Conservation (phyloP, 768 basidiomycete species). For the Holtermanniella nyarrowii region DNA sequence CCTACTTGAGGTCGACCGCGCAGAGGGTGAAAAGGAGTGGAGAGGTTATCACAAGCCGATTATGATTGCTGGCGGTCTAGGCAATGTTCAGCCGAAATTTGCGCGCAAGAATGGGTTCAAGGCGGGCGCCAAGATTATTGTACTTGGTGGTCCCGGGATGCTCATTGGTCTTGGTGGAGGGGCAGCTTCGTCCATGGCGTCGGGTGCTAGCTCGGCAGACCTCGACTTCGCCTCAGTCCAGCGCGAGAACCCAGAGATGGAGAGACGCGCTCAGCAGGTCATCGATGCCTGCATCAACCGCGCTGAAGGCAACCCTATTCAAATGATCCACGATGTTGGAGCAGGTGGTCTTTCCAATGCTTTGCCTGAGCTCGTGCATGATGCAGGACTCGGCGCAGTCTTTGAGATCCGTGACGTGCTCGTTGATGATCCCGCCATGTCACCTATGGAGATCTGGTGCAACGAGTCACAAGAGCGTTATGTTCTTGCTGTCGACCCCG, state of each 20-base stretch:
- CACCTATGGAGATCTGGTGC: constrained; percentile 99
- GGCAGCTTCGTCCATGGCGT: constrained; percentile 86
- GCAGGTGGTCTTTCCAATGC: constrained; percentile 96
- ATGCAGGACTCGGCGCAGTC: constrained; percentile 76
- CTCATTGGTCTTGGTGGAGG: constrained; percentile 95
- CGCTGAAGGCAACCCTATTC: constrained; percentile 61
- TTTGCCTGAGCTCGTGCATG: constrained; percentile 91
- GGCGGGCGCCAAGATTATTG: constrained; percentile 76
- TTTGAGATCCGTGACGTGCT: constrained; percentile 92
- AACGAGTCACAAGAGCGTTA: constrained; percentile 98
- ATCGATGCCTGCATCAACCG: constrained; percentile 77
- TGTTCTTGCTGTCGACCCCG: constrained; percentile 74
- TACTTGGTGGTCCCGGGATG: constrained; percentile 91
- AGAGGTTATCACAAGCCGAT: constrained; percentile 98
- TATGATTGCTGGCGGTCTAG: constrained; percentile 97
- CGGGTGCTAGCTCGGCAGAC: constrained; percentile 80
- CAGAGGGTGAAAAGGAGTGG: constrained; percentile 44
- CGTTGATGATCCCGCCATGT: constrained; percentile 85
- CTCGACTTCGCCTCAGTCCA: constrained; percentile 97
- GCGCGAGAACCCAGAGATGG: constrained; percentile 96
- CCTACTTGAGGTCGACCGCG: constrained; percentile 59
- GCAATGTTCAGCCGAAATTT: constrained; percentile 77
- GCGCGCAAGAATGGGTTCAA: constrained; percentile 67
- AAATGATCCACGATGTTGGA: constrained; percentile 96
- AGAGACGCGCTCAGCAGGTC: constrained; percentile 91